phyloP scores from a whole-genome alignment of 2,329 filamentous ascomycete genomes.

The Trichoderma hamatum region DNA sequence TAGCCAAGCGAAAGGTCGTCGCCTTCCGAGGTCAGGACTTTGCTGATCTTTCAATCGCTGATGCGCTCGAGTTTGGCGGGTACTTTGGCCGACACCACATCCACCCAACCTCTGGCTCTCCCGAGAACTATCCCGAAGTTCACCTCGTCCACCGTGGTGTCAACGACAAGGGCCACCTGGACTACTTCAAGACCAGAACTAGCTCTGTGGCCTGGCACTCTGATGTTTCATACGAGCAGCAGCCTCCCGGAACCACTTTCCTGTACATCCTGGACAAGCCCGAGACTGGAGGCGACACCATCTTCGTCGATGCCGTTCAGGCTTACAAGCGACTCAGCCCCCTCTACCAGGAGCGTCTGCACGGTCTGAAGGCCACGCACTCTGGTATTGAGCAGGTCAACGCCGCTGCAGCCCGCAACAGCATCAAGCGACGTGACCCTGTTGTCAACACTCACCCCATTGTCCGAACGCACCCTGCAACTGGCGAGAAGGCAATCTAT shows the following conservation, averaged over 20 bases:
- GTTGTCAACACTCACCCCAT: constrained; percentile 76
- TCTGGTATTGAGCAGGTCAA: constrained; percentile 81
- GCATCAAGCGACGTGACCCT: constrained; percentile 75
- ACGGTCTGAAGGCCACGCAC: constrained; percentile 79
- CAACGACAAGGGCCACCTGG: constrained; percentile 50
- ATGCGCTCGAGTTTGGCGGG: constrained; percentile 68
- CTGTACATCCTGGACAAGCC: constrained; percentile 85
- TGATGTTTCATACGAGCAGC: constrained; percentile 83
- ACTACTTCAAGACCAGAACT: constrained; percentile 69
- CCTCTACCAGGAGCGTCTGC: constrained; percentile 75
- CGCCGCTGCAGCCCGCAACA: constrained; percentile 65
- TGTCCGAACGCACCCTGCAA: constrained; percentile 78
- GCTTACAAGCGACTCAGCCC: constrained; percentile 82
- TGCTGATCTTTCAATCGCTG: constrained; percentile 67
- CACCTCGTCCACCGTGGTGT: constrained; percentile 77
- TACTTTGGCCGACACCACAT: constrained; percentile 85
- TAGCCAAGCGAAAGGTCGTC: constrained; percentile 77
- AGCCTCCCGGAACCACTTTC: constrained; percentile 89
- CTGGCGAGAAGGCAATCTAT: constrained; percentile 81
- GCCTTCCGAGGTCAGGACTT: constrained; percentile 78
- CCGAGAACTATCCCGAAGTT: constrained; percentile 72
- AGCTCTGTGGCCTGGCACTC: constrained; percentile 88
- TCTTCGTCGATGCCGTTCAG: constrained; percentile 78
- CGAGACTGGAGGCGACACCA: constrained; percentile 77
- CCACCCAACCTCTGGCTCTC: constrained; percentile 76